Percentiles rank a stretch among this genome's conserved stretches.
These are phyloP conservation scores for Solidago caesia DNA, from an alignment of 129 eudicot species.

Conservation along the genomic window DNA sequence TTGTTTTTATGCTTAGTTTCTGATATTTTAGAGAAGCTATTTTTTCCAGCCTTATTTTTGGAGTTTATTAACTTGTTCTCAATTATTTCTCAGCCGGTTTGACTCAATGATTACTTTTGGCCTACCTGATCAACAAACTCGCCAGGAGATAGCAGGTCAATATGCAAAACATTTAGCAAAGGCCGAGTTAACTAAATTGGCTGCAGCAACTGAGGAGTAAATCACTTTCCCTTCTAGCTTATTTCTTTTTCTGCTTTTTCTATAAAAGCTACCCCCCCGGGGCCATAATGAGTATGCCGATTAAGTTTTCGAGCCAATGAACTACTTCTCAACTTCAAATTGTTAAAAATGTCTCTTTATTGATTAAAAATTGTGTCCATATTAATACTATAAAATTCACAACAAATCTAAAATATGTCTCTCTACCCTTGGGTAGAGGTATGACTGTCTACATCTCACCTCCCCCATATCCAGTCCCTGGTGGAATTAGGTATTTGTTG, in stretches of 20 bases:
- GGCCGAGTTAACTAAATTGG: constrained; percentile 72
- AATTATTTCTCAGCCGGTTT: constrained; percentile 65
- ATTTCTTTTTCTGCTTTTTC: constrained; percentile 6
- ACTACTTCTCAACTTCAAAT: constrained; percentile 6
- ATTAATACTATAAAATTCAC: neutral
- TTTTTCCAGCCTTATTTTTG: neutral
- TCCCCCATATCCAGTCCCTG: no score
- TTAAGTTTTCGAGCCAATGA: neutral
- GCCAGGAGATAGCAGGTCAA: constrained; percentile 85
- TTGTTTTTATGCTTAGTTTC: constrained; percentile 4
- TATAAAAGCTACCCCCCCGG: neutral
- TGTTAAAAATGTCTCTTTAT: neutral
- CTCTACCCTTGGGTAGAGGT: no score
- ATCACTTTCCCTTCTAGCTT: constrained; percentile 17
- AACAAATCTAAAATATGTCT: no score
- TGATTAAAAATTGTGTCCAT: neutral
- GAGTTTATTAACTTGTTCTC: constrained; percentile 13
- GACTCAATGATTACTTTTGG: constrained; percentile 90
- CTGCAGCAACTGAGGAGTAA: constrained; percentile 75
- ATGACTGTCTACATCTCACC: no score
- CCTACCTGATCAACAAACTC: constrained; percentile 84
- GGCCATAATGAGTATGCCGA: neutral
- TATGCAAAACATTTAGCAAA: constrained; percentile 89
- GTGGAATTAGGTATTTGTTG: no score
- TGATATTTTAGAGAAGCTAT: neutral